These are phyloP conservation scores for Hypoxylon sp. DNA, from an alignment of 2,329 filamentous ascomycete species.

Conservation along the genomic window DNA sequence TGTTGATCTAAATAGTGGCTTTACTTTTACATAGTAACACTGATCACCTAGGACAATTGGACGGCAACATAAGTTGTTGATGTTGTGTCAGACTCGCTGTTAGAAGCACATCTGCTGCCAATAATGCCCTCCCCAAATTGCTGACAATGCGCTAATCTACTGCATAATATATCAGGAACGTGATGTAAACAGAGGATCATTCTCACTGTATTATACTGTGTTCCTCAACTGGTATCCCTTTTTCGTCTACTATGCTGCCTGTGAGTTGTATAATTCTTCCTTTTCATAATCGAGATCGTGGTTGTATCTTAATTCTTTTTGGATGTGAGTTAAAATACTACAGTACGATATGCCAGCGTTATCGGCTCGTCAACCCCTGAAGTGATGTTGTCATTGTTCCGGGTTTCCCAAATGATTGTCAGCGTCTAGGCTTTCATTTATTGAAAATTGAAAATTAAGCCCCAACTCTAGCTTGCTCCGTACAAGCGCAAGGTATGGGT, in stretches of 20 bases:
- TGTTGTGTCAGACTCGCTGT: conserved; percentile 13
- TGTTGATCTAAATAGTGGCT: conserved; percentile 30
- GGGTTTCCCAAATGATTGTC: conserved; percentile 24
- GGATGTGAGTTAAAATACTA: conserved; percentile 15
- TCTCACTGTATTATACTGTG: conserved; percentile 9
- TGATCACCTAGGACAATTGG: conserved; percentile 19
- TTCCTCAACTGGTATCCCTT: neutral
- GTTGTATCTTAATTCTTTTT: conserved; percentile 11
- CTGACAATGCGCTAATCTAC: conserved; percentile 23
- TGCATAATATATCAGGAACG: conserved; percentile 27
- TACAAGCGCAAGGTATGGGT: conserved; percentile 31
- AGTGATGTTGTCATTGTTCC: conserved; percentile 42
- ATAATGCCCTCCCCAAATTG: conserved; percentile 13
- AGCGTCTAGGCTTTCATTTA: conserved; percentile 35
- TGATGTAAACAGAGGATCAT: conserved; percentile 28
- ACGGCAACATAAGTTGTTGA: conserved; percentile 15
- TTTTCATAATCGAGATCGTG: conserved; percentile 7
- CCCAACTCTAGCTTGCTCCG: conserved; percentile 26
- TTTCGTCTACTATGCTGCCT: neutral
- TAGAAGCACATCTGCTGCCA: conserved; percentile 7
- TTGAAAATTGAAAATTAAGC: conserved; percentile 24
- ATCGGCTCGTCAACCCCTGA: conserved; percentile 38
- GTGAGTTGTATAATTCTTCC: neutral
- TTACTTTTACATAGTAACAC: conserved; percentile 31
- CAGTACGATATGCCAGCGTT: conserved; percentile 13